Evolutionary conservation across 371 early-diverging fungal genomes (phyloP).

Genomic region (Spiromyces aspiralis): DNA sequence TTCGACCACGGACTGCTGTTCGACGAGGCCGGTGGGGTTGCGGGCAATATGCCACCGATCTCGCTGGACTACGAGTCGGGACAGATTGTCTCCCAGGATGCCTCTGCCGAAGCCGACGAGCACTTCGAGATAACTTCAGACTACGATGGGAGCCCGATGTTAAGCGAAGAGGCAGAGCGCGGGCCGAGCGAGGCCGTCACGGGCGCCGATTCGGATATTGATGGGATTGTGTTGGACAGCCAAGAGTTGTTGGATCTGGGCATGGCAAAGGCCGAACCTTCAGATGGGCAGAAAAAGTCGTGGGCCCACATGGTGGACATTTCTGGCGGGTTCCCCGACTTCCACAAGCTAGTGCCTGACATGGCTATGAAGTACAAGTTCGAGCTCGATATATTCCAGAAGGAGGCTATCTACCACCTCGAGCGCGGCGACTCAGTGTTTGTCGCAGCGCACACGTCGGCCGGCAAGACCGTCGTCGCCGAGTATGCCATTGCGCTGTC

Average conservation of each 20-base stretch:
- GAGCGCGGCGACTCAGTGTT: conserved; percentile 93
- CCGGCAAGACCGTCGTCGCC: conserved; percentile 99
- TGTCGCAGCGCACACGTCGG: conserved; percentile 99
- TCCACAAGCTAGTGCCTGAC: conserved; percentile 39
- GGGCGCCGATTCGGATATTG: too few species aligned
- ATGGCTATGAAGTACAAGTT: conserved; percentile 60
- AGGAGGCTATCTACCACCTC: conserved; percentile 92
- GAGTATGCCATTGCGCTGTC: conserved; percentile 97
- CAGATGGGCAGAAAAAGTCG: conserved; percentile 34
- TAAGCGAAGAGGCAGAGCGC: not conserved
- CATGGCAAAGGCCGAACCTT: too few species aligned
- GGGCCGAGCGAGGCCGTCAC: not conserved
- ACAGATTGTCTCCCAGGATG: too few species aligned
- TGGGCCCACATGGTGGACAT: conserved; percentile 92
- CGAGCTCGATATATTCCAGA: conserved; percentile 97
- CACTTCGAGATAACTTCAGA: conserved; percentile 7
- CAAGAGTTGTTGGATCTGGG: too few species aligned
- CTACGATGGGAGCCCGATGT: conserved; percentile 4
- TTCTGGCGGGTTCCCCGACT: conserved; percentile 64
- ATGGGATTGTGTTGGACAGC: too few species aligned
- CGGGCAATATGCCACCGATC: not conserved
- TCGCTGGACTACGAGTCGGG: too few species aligned
- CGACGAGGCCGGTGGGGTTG: conserved; percentile 2
- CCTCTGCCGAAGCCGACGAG: not conserved
- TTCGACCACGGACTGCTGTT: conserved; percentile 36